Evolutionary conservation across 306 rosid species (phyloP), one percentile per base, ranked within the genome.

Genomic region (Geum urbanum): DNA sequence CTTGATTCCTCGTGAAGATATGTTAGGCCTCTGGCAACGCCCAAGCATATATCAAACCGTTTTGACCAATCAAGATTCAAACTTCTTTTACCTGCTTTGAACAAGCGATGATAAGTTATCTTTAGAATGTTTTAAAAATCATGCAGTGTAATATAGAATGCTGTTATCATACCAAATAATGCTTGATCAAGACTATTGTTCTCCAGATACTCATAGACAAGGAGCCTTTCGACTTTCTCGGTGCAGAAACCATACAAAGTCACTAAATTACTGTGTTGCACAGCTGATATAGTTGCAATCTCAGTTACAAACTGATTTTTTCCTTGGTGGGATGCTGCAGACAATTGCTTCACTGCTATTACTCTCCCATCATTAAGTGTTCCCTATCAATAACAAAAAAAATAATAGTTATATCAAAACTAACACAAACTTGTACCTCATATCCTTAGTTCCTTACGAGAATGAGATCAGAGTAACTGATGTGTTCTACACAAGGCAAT

Each of bases 121-220:
- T 5, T 70, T 4, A 20, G 27, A 37, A 41, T 5, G 18, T 3
- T 41, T n/a, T 14, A 8, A 9, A 51, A 8, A 53, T 4, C 0
- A 24, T 46, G 50, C 48, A 69, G 19, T 39, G 49, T 72, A 56
- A 59, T 11, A 6, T 37, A 20, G 19, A 24, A 22, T 74, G 7
- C 5, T 71, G 9, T 74, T 69, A 47, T 44, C 84, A 41, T 85
- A 91, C 96, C 96, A 78, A 91, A 91, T 65, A 91, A 48, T 64
- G 90, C 96, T 84, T 85, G 94, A 80, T 87, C 97, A 69, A 89
- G 96, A 71, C 97, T 89, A 71, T 84, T 91, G 69, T 91, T 91
- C 77, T 89, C 92, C 3, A 89, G 79, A 75, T 76, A 91, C 82
- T 91, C 94, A 8, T 89, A 91, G 15, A 91, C 96, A 48, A 91